Evolutionary conservation across 768 basidiomycete species (phyloP).

Genomic region (Suillus fuscotomentosus): DNA sequence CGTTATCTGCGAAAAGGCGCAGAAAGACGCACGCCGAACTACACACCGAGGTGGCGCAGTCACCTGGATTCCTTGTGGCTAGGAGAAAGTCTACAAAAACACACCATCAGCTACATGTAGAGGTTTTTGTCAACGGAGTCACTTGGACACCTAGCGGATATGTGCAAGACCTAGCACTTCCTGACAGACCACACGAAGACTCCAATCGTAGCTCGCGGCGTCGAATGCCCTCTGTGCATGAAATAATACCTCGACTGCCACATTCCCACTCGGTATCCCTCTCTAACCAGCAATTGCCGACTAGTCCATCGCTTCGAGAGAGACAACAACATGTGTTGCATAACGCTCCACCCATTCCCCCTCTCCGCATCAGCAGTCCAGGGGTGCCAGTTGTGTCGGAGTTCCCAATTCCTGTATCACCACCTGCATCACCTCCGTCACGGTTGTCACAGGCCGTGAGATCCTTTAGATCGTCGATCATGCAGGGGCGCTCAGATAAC

Average conservation of each 20-base stretch:
- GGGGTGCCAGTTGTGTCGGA: constrained; percentile 20
- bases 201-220: constrained; percentile 3
- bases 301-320: constrained; percentile 3
- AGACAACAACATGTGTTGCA: constrained; percentile 1
- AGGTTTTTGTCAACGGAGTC: constrained; percentile 30
- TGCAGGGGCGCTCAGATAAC: constrained; percentile 13
- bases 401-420: constrained; percentile 12
- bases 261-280: constrained; percentile 20
- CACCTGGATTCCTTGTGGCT: constrained; percentile 1
- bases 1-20: constrained; percentile 5
- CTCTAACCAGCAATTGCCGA: constrained; percentile 6
- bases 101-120: constrained; percentile 34
- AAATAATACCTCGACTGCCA: background rate
- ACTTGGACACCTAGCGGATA: constrained; percentile 30
- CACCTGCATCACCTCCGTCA: constrained; percentile 15
- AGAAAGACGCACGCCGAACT: constrained; percentile 25
- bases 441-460: constrained; percentile 21
- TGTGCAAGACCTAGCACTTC: constrained; percentile 14
- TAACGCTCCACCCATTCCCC: constrained; percentile 9
- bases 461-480: constrained; percentile 22
- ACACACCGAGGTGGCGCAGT: constrained; percentile 11
- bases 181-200: background rate
- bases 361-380: constrained; percentile 20
- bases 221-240: background rate
- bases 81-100: constrained; percentile 20